Evolutionary conservation across 2,329 filamentous ascomycete genomes (phyloP).

Genomic region (Xylaria sp.): DNA sequence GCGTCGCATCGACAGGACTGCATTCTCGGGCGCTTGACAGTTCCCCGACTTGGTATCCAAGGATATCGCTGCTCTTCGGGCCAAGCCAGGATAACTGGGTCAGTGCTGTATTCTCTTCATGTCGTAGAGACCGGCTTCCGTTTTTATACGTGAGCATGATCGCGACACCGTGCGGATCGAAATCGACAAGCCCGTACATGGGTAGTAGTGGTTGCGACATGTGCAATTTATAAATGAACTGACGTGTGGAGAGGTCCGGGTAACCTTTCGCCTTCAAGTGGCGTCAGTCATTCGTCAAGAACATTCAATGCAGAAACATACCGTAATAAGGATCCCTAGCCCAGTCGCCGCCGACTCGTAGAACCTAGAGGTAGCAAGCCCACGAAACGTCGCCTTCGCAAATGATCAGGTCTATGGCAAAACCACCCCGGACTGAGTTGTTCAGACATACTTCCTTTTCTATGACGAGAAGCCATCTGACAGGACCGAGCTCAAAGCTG

Average conservation of each 20-base stretch:
- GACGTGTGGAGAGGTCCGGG: constrained; percentile 73
- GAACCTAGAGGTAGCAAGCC: constrained; percentile 63
- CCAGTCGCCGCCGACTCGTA: constrained; percentile 56
- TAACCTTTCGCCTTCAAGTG: constrained; percentile 75
- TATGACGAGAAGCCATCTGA: constrained; percentile 72
- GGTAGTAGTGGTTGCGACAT: constrained; percentile 55
- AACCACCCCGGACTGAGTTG: not conserved
- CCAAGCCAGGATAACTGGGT: constrained; percentile 70
- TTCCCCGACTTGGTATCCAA: constrained; percentile 15
- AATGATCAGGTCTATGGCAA: not conserved
- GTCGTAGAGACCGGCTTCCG: constrained; percentile 66
- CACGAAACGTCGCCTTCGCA: constrained; percentile 73
- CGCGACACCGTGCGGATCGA: constrained; percentile 75
- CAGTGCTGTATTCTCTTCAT: constrained; percentile 60
- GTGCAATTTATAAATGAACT: constrained; percentile 64
- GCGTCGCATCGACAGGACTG: constrained; percentile 29
- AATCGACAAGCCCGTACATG: constrained; percentile 72
- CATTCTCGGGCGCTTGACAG: not conserved
- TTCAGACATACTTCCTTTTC: constrained; percentile 72
- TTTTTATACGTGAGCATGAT: constrained; percentile 77
- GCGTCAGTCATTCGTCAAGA: constrained; percentile 8
- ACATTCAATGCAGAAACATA: constrained; percentile 40
- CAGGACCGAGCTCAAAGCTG: constrained; percentile 53
- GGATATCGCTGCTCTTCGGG: constrained; percentile 52
- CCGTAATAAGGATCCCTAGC: constrained; percentile 72